These are phyloP conservation scores for Umbilicaria muhlenbergii DNA, from an alignment of 495 filamentous ascomycete species.

Conservation along the genomic window DNA sequence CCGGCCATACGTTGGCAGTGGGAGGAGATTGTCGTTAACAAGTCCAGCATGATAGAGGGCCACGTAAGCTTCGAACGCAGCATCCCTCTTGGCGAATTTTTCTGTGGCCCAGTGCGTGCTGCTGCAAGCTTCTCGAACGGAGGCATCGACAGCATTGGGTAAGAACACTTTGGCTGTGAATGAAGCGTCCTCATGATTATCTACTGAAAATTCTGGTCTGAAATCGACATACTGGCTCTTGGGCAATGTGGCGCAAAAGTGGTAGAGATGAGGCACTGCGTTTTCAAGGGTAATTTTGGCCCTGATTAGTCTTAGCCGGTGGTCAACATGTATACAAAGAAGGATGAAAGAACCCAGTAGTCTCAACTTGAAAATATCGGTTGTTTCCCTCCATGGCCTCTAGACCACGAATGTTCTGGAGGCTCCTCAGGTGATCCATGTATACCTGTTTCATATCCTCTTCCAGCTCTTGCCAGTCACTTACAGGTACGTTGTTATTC, in stretches of 20 bases:
- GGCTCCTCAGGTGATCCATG: slow-evolving; percentile 46
- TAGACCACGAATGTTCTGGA: slow-evolving; percentile 25
- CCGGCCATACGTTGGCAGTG: slow-evolving; percentile 26
- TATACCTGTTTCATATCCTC: slow-evolving; percentile 58
- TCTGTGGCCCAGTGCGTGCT: slow-evolving; percentile 49
- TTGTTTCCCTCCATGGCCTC: slow-evolving; percentile 36
- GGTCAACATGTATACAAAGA: not conserved
- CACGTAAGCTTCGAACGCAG: slow-evolving; percentile 69
- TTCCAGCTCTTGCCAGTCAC: slow-evolving; percentile 50
- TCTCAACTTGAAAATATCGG: slow-evolving; percentile 29
- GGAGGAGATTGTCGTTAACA: slow-evolving; percentile 68
- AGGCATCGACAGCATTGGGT: slow-evolving; percentile 50
- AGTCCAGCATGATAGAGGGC: slow-evolving; percentile 53
- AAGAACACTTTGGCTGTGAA: slow-evolving; percentile 48
- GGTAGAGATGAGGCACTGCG: slow-evolving; percentile 58
- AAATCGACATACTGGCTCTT: slow-evolving; percentile 36
- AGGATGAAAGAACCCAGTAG: slow-evolving; percentile 30
- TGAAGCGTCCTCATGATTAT: slow-evolving; percentile 9
- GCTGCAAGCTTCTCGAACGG: slow-evolving; percentile 41
- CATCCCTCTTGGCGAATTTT: slow-evolving; percentile 61
- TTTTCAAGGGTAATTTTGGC: slow-evolving; percentile 61
- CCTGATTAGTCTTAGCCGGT: slow-evolving; percentile 27
- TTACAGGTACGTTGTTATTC: slow-evolving; percentile 21
- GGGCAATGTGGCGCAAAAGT: slow-evolving; percentile 61
- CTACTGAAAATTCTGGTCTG: slow-evolving; percentile 31